Percentiles rank a stretch among this genome's conserved stretches.
These are phyloP conservation scores for Sideroxylon spinosum DNA, from an alignment of 179 eudicot species.

Conservation along the genomic window DNA sequence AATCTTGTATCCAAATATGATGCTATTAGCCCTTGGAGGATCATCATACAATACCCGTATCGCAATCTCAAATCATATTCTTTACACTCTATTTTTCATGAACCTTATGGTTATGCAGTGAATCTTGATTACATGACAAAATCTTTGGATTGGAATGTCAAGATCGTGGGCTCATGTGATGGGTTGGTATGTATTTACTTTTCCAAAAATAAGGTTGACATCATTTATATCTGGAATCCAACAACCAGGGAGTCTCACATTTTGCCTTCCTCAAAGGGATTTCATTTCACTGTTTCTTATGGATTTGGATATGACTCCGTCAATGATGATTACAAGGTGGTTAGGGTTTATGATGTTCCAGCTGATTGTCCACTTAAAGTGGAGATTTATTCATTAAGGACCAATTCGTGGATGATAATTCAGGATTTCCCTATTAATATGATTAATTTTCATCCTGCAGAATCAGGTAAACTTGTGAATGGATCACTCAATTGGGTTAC, in stretches of 20 bases:
- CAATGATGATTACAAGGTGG: neutral
- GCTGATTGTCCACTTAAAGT: neutral
- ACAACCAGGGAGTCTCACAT: neutral
- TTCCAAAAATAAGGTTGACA: neutral
- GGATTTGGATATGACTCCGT: conserved; percentile 1
- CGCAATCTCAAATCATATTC: neutral
- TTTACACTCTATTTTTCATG: neutral
- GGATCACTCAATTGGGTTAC: conserved; percentile 8
- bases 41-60: neutral
- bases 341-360: neutral
- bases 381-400: neutral
- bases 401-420: neutral
- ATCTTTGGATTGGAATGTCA: neutral
- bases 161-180: neutral
- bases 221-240: neutral
- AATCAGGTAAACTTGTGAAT: neutral
- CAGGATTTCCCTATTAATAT: neutral
- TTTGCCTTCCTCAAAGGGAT: neutral
- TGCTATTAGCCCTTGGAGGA: neutral
- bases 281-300: neutral
- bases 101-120: neutral
- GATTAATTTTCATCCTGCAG: neutral
- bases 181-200: neutral
- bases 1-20: neutral
- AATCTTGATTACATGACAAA: neutral